Evolutionary conservation across 192 early-diverging fungal genomes (phyloP).

Genomic region (Thoreauomyces humboldtii): DNA sequence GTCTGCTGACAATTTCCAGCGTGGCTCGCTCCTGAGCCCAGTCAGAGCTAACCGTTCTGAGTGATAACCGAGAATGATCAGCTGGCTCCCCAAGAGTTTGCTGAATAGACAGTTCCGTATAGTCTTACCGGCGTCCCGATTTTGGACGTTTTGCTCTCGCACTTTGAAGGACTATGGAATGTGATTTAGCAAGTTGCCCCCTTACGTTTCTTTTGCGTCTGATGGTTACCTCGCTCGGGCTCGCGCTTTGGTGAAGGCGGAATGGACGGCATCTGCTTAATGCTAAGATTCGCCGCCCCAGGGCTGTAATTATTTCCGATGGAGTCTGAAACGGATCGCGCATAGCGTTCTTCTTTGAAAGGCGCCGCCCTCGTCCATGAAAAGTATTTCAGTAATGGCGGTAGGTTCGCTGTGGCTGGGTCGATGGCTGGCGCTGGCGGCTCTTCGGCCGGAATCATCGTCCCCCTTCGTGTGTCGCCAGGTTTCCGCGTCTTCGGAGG

Average conservation of each 20-base stretch:
- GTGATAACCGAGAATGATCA: not conserved
- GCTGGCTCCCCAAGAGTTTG: too few relatives aligned
- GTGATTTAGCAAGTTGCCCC: not conserved
- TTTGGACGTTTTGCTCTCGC: constrained; percentile 13
- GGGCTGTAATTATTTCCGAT: constrained; percentile 64
- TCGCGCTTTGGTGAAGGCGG: constrained; percentile 21
- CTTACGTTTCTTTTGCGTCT: not conserved
- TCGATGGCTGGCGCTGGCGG: constrained; percentile 8
- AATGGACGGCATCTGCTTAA: constrained; percentile 34
- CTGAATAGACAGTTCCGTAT: too few relatives aligned
- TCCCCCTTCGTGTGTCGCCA: too few relatives aligned
- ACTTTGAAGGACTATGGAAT: not conserved
- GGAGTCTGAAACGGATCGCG: constrained; percentile 54
- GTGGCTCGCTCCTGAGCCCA: constrained; percentile 1
- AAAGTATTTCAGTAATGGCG: constrained; percentile 56
- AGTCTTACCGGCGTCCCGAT: constrained; percentile 1
- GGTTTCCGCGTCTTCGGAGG: too few relatives aligned
- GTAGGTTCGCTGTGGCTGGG: constrained; percentile 28
- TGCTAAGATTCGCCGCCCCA: constrained; percentile 41
- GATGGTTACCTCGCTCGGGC: constrained; percentile 13
- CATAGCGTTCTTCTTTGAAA: constrained; percentile 57
- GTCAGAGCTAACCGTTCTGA: constrained; percentile 10
- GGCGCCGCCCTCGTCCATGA: constrained; percentile 62
- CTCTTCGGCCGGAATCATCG: too few relatives aligned
- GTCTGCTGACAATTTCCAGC: constrained; percentile 30